Evolutionary conservation across 2,329 filamentous ascomycete genomes (phyloP).

Genomic region (Sporothrix sp.): DNA sequence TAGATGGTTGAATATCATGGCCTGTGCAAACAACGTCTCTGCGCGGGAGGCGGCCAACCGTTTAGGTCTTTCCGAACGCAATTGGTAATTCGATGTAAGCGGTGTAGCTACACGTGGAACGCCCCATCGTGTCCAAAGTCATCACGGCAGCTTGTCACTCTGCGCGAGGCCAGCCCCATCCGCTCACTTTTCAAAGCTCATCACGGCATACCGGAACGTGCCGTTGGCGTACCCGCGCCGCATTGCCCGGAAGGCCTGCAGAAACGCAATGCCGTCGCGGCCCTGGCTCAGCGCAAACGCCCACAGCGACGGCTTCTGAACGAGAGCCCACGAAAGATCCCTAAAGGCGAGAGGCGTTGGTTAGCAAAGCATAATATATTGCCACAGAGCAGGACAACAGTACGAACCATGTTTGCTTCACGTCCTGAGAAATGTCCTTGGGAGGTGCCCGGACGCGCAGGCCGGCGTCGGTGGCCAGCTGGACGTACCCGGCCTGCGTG

Average conservation of each 20-base stretch:
- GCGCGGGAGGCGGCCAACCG: no score
- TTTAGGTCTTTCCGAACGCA: no score
- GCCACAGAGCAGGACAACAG: not conserved
- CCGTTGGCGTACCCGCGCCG: conserved; percentile 49
- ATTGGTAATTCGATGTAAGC: no score
- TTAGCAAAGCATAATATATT: not conserved
- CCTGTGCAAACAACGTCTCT: no score
- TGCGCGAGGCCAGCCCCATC: no score
- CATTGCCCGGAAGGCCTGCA: conserved; percentile 54
- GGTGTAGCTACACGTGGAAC: no score
- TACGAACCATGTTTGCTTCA: conserved; percentile 48
- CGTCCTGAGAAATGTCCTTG: conserved; percentile 47
- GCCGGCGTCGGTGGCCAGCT: conserved; percentile 38
- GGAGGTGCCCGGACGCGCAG: conserved; percentile 36
- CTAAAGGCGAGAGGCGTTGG: conserved; percentile 26
- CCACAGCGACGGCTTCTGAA: conserved; percentile 51
- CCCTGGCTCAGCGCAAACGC: conserved; percentile 51
- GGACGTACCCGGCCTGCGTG: conserved; percentile 43
- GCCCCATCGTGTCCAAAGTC: no score
- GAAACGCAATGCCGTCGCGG: conserved; percentile 48
- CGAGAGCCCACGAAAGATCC: conserved; percentile 53
- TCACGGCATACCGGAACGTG: conserved; percentile 48
- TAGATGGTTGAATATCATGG: no score
- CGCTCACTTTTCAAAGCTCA: conserved; percentile 35
- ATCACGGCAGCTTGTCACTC: no score